Percentiles rank a stretch among this genome's conserved stretches.
Conservation (phyloP, 495 filamentous ascomycete species). For the Penicillium paradoxum region DNA sequence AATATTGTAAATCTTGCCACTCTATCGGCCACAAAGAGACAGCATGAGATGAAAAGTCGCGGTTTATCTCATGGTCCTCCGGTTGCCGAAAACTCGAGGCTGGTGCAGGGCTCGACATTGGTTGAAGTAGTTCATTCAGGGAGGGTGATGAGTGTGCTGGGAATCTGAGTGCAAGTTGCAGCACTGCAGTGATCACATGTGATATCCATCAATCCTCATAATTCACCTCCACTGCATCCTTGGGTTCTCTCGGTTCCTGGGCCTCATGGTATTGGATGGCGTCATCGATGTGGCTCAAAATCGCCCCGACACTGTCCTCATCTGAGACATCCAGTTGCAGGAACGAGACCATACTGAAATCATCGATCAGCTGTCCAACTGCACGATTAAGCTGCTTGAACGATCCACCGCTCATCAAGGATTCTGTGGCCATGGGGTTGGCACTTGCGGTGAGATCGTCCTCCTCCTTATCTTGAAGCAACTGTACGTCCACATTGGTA, state of each 20-base stretch:
- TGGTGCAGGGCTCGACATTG: neutral
- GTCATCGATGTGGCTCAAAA: conserved; percentile 97
- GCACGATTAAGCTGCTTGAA: conserved; percentile 78
- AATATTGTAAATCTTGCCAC: neutral
- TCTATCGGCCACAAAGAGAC: neutral
- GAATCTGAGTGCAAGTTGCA: neutral
- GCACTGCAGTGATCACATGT: neutral
- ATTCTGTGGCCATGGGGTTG: conserved; percentile 56
- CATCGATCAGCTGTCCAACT: conserved; percentile 86
- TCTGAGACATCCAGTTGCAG: conserved; percentile 83
- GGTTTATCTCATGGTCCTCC: neutral
- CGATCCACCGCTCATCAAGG: conserved; percentile 70
- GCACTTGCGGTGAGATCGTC: conserved; percentile 30
- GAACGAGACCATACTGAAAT: conserved; percentile 96
- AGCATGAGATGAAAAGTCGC: neutral
- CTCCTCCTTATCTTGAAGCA: conserved; percentile 65
- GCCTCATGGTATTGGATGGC: conserved; percentile 94
- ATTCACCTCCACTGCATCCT: conserved; percentile 69
- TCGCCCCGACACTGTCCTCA: conserved; percentile 84
- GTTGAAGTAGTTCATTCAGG: neutral
- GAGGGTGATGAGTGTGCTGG: neutral
- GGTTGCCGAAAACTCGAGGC: neutral
- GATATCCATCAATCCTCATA: conserved; percentile 43
- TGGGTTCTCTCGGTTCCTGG: conserved; percentile 85
- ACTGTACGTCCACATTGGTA: conserved; percentile 70